Base-by-base conservation (phyloP, 805 yeast genomes). In the Candida rishiriensis region DNA sequence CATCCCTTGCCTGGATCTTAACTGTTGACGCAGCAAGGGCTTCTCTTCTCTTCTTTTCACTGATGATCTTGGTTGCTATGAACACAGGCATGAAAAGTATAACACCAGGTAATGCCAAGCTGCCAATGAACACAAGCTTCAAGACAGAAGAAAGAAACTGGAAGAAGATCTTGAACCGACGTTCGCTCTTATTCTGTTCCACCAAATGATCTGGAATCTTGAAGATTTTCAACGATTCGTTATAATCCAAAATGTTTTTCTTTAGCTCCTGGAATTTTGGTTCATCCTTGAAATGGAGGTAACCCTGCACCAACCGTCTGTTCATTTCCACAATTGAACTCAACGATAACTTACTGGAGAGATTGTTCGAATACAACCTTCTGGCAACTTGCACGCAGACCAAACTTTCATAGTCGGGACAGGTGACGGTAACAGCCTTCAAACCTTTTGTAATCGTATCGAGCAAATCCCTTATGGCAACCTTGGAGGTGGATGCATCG, bases 331-430 rank as follows among this genome's bases (percentile, higher is more conserved):
- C 87, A 37, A 88, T 80, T 52, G 90, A 72, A 2, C 95, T 85
- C 43, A 90, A 70, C 0, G 97, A 95, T 46, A 91, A 66, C 44
- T 78, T 72, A 32, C 81, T 77, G 14, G 83, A 79, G 41, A 84
- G 72, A 52, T 87, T 88, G 36, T 86, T 81, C 1, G 88, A 81
- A 60, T 93, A 93, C 36, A 91, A 71, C 57, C 99, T 75, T 65
- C 97, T 76, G 34, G 95, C 96, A 8, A 95, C 93, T 64, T 89
- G 97, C 33, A 89, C 83, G 14, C 86, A 88, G 78, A 87, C 84
- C 46, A 89, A 68, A 13, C 95, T 88, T 53, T 90, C 97, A 66
- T 81, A 89, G 59, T 89, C 96, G 12, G 87, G 86, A 57, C 93
- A 84, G 15, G 87, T 82, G 9, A 90, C 93, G 2, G 97, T 90